phyloP scores from a whole-genome alignment of 352 stramenopile genomes.

The Phytophthora litchii region DNA sequence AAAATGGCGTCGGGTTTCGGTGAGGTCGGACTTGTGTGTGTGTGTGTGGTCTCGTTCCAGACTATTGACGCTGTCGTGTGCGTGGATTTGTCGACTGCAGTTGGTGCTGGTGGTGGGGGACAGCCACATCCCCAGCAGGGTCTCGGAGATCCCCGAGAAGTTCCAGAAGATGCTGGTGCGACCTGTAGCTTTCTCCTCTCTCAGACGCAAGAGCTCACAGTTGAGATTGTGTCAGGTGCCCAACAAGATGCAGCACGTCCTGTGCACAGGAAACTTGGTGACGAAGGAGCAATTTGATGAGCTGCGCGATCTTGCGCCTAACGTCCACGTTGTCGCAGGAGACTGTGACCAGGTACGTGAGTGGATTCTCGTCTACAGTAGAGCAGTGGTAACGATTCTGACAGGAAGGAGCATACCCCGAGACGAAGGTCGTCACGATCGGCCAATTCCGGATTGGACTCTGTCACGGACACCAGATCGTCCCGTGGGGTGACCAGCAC shows the following conservation, averaged over 20 bases:
- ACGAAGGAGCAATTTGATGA: slow-evolving; percentile 96
- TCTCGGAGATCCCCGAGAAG: slow-evolving; percentile 95
- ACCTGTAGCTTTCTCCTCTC: too few species aligned
- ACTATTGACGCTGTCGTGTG: background rate
- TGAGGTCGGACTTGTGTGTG: slow-evolving; percentile 39
- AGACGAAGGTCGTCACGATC: slow-evolving; percentile 96
- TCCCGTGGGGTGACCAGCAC: slow-evolving; percentile 91
- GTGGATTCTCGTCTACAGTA: background rate
- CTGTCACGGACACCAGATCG: slow-evolving; percentile 97
- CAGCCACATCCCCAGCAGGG: slow-evolving; percentile 95
- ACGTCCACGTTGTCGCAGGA: slow-evolving; percentile 96
- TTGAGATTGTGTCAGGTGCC: slow-evolving; percentile 72
- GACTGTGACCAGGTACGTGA: slow-evolving; percentile 92
- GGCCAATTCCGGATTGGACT: slow-evolving; percentile 97
- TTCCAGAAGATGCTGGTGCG: slow-evolving; percentile 94
- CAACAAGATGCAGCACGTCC: slow-evolving; percentile 98
- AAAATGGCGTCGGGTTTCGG: slow-evolving; percentile 70
- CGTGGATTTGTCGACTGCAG: slow-evolving; percentile 51
- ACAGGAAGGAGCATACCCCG: slow-evolving; percentile 88
- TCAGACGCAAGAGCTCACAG: too few species aligned
- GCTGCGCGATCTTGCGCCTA: slow-evolving; percentile 94
- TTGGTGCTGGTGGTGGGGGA: slow-evolving; percentile 97
- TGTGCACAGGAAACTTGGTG: slow-evolving; percentile 98
- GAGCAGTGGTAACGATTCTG: background rate
- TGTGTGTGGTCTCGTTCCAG: background rate